Percentiles rank a stretch among this genome's conserved stretches.
Evolutionary conservation across 2,329 filamentous ascomycete species (phyloP).

Genomic region (Dothistroma septosporum): DNA sequence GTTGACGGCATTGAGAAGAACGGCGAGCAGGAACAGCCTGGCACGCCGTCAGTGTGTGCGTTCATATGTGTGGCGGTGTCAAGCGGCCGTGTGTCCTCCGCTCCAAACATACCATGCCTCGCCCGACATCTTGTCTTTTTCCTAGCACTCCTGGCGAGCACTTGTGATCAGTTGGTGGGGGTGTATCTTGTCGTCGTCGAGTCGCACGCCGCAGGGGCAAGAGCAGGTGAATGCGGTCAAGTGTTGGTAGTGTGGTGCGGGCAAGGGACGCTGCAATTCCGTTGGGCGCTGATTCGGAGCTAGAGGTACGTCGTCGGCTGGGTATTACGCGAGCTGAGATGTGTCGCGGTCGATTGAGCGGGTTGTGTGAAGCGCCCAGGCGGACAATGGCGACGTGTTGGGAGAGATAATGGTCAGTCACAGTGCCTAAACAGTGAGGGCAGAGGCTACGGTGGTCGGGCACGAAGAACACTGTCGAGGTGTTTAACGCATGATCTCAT

Average conservation of each 20-base stretch:
- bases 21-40: constrained; percentile 91
- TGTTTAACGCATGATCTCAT: neutral
- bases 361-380: neutral
- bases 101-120: constrained; percentile 35
- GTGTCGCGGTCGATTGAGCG: neutral
- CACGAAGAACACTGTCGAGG: neutral
- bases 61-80: neutral
- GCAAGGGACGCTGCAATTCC: neutral
- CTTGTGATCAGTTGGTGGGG: neutral
- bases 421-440: neutral
- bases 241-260: neutral
- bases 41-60: constrained; percentile 2
- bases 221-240: neutral
- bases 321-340: neutral
- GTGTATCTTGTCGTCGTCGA: neutral
- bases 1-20: constrained; percentile 99
- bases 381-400: neutral
- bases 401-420: neutral
- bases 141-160: neutral
- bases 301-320: neutral
- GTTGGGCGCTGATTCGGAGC: neutral
- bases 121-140: constrained; percentile 34
- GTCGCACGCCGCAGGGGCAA: neutral
- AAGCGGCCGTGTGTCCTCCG: neutral
- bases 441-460: neutral